Percentiles rank a stretch among this genome's conserved stretches.
Evolutionary conservation across 148 eudicot species (phyloP).

Genomic region (Nepenthes mirabilis): DNA sequence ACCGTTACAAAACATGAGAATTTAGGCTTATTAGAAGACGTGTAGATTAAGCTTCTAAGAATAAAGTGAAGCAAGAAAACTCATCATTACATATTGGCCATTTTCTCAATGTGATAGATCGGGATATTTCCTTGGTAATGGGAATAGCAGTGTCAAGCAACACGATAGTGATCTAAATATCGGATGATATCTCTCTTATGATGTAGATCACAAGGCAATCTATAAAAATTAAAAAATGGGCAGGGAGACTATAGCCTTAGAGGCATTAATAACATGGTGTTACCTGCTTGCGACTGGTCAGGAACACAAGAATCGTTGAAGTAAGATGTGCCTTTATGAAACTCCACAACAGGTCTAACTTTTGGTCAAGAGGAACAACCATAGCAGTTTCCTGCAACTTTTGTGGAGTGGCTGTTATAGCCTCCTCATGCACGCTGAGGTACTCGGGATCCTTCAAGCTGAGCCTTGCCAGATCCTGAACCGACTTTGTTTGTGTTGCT

Average conservation of each 20-base stretch:
- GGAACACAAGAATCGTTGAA: slow-evolving; percentile 78
- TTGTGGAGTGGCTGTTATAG: slow-evolving; percentile 65
- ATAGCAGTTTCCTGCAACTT: slow-evolving; percentile 62
- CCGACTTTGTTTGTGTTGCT: slow-evolving; percentile 92
- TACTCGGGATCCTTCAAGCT: slow-evolving; percentile 96
- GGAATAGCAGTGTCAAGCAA: no score
- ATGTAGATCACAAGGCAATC: not conserved
- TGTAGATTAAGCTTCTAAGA: no score
- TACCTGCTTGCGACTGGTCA: slow-evolving; percentile 90
- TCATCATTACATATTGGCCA: no score
- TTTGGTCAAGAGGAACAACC: slow-evolving; percentile 66
- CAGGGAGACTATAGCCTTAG: not conserved
- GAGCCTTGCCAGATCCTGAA: slow-evolving; percentile 88
- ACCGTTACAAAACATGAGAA: no score
- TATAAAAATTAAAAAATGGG: not conserved
- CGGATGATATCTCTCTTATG: no score
- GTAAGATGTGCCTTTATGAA: slow-evolving; percentile 75
- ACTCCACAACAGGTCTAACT: slow-evolving; percentile 87
- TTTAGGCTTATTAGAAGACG: no score
- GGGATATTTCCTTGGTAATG: no score
- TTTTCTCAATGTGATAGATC: no score
- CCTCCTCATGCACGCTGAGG: slow-evolving; percentile 80
- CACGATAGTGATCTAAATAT: no score
- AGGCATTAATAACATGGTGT: not conserved
- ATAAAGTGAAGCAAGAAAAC: no score